Evolutionary conservation across 192 early-diverging fungal genomes (phyloP).

Genomic region (Coemansia sp.): DNA sequence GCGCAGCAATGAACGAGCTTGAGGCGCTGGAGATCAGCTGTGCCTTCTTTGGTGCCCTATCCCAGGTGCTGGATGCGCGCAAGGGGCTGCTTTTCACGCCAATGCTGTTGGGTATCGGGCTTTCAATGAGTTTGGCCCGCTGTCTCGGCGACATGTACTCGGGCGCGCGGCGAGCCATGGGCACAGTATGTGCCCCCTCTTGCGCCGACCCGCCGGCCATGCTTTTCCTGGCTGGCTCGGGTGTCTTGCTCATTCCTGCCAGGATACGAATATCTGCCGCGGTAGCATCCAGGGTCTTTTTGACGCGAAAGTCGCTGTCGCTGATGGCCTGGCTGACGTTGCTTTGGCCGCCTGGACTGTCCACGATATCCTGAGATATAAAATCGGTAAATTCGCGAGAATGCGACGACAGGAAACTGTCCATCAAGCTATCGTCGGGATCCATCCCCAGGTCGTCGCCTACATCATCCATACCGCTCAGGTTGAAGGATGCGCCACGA

Average conservation of each 20-base stretch:
- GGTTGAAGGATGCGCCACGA: not conserved
- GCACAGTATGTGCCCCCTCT: not conserved
- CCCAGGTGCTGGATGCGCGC: not conserved
- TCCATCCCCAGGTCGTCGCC: conserved; percentile 20
- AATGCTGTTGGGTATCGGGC: not conserved
- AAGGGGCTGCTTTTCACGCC: not conserved
- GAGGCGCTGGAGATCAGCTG: conserved; percentile 6
- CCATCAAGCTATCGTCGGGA: conserved; percentile 31
- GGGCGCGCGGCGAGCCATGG: not conserved
- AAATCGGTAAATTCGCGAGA: conserved; percentile 43
- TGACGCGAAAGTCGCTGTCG: conserved; percentile 50
- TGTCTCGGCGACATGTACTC: conserved; percentile 5
- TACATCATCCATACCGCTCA: not conserved
- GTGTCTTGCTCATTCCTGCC: not conserved
- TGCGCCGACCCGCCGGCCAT: no score
- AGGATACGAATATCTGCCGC: conserved; percentile 10
- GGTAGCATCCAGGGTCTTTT: conserved; percentile 23
- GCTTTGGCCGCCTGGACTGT: conserved; percentile 40
- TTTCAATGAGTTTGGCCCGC: not conserved
- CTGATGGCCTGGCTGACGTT: conserved; percentile 39
- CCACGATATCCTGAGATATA: not conserved
- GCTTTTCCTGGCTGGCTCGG: not conserved
- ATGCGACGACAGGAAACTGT: conserved; percentile 33
- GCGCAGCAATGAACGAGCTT: conserved; percentile 20
- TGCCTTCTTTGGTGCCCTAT: not conserved